These are phyloP conservation scores for Nepenthes alata DNA, from an alignment of 179 eudicot genomes.

Conservation along the genomic window DNA sequence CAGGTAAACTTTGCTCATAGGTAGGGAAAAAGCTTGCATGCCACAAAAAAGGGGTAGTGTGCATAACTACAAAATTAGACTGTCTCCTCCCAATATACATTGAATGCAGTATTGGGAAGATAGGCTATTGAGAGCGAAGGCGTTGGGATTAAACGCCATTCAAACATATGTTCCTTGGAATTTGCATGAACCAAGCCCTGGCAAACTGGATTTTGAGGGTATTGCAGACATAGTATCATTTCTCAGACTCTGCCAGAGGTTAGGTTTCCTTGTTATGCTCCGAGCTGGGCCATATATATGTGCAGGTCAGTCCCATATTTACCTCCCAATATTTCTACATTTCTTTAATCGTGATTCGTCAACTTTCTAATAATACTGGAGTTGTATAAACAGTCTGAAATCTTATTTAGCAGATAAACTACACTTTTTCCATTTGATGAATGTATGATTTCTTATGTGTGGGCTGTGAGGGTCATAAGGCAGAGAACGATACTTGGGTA, in stretches of 20 bases:
- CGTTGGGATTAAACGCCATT: constrained; percentile 87
- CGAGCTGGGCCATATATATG: constrained; percentile 96
- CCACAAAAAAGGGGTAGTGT: neutral
- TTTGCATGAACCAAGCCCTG: constrained; percentile 74
- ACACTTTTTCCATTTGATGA: neutral
- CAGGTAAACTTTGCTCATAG: neutral
- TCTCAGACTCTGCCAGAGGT: constrained; percentile 65
- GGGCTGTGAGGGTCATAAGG: too few species aligned
- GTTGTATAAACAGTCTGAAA: neutral
- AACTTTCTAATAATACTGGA: neutral
- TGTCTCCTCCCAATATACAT: constrained; percentile 3
- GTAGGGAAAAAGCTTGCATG: too few species aligned
- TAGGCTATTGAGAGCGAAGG: constrained; percentile 78
- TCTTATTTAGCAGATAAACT: too few species aligned
- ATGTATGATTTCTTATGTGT: neutral
- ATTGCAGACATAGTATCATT: constrained; percentile 67
- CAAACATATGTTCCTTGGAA: constrained; percentile 98
- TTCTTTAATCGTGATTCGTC: neutral
- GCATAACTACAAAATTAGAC: neutral
- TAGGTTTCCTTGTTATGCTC: constrained; percentile 79
- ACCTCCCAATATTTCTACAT: neutral
- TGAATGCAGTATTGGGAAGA: constrained; percentile 85
- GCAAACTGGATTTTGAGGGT: constrained; percentile 60
- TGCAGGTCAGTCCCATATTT: constrained; percentile 40
- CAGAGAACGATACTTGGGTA: too few species aligned